Evolutionary conservation across 768 basidiomycete species (phyloP), one percentile per base, ranked within the genome.

Genomic region (Pleurotus platypus): DNA sequence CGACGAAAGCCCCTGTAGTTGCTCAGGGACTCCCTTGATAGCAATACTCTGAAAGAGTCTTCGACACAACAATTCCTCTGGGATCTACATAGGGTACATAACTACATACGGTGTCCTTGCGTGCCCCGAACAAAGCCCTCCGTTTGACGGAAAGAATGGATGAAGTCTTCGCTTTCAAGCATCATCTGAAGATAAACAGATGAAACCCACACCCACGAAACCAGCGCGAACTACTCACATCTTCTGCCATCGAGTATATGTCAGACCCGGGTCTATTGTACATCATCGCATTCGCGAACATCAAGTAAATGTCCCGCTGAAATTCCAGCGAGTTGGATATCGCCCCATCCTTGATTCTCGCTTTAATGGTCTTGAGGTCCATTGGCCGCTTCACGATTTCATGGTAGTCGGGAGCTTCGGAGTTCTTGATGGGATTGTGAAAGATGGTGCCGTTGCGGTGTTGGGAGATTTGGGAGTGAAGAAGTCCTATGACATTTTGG

Each of bases 251-350:
- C 53, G 77, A 78, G 60, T 87, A 85, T n/a, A 96, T 87, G 66
- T 92, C 90, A 13, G 88, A 90, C 3, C 84, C 85, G 1, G 92
- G 89, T 47, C 87, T 77, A 62, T 98, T 98, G 69, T 94, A 98
- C 90, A 98, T 93, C 85, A 96, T 88, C 4, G 96, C 92, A 69
- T 98, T 98, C 6, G 93, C 90, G 70, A 97, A 96, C 89, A 98
- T 96, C 60, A 97, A 77, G 66, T 85, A 88, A 8, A 95, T 82
- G 63, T 97, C 96, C 60, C 93, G 78, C 67, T 95, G 90, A 64
- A 89, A 97, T 67, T 98, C 94, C 30, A 88, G 78, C 1, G 92
- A 90, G 62, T 83, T 92, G 3, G 81, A 75, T 47, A 97, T 93
- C 2, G 81, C 60, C 0, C 93, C 93, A 63, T 95, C 92, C 64